phyloP scores from a whole-genome alignment of 306 rosid genomes.

The Acacia melanoxylon region DNA sequence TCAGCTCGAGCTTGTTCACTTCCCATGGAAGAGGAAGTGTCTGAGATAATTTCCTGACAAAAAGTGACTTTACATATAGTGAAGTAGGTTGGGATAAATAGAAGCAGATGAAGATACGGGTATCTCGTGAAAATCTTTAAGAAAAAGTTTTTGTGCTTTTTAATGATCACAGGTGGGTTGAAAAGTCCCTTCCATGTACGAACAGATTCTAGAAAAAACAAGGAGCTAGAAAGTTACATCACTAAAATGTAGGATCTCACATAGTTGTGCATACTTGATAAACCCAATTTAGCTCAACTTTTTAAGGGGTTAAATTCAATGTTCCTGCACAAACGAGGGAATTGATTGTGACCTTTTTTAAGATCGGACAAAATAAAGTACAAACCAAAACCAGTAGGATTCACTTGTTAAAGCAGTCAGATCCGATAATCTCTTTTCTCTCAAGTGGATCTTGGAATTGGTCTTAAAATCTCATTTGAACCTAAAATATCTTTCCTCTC shows the following conservation, averaged over 20 bases:
- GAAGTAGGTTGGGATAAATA: constrained; percentile 47
- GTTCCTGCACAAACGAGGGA: not conserved
- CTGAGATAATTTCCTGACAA: constrained; percentile 19
- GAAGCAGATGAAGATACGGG: constrained; percentile 53
- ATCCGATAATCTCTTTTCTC: not conserved
- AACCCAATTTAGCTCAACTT: not conserved
- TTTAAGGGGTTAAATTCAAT: not conserved
- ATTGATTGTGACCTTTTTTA: not conserved
- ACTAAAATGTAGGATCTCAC: not conserved
- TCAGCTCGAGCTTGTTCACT: constrained; percentile 19
- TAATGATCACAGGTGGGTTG: constrained; percentile 45
- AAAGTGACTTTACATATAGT: constrained; percentile 18
- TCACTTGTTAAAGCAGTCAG: not conserved
- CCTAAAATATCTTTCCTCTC: not conserved
- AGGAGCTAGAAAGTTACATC: constrained; percentile 4
- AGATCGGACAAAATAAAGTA: not conserved
- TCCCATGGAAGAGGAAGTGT: constrained; percentile 2
- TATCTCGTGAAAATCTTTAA: constrained; percentile 56
- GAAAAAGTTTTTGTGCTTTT: constrained; percentile 39
- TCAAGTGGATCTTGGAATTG: not conserved
- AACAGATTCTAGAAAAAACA: constrained; percentile 6
- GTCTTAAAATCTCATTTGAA: not conserved
- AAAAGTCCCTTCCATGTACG: constrained; percentile 32
- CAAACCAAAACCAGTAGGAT: not conserved
- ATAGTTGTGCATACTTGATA: not conserved